A percentile compares a stretch with the other conserved stretches of the same genome.
phyloP scores from a whole-genome alignment of 306 rosid genomes.

The Vicia faba region DNA sequence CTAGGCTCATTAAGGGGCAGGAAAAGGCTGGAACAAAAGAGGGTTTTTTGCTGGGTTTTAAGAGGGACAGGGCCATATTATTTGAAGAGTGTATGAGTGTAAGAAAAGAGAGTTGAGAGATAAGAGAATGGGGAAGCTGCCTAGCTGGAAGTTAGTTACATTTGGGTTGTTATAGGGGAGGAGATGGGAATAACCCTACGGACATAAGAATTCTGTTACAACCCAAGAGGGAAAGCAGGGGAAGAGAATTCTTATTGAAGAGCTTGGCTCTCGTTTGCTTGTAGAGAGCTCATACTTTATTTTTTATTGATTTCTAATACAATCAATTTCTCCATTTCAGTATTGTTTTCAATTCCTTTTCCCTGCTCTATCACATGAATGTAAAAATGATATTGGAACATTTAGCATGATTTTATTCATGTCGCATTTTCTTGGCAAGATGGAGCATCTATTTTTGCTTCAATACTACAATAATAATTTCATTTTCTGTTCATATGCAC shows the following conservation, averaged over 20 bases:
- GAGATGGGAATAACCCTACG: not conserved
- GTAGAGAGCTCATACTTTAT: not conserved
- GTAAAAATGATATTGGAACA: constrained; percentile 1
- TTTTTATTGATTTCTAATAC: constrained; percentile 2
- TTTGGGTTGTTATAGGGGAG: not conserved
- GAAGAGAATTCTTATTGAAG: not conserved
- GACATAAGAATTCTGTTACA: not conserved
- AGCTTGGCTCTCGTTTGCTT: not conserved
- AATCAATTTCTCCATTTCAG: not conserved
- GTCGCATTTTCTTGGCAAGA: constrained; percentile 9
- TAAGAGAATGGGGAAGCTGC: not conserved
- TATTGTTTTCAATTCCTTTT: not conserved
- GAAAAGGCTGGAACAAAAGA: not conserved
- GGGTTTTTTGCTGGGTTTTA: not conserved
- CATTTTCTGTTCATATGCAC: constrained; percentile 23
- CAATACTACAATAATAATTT: not conserved
- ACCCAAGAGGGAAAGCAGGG: constrained; percentile 2
- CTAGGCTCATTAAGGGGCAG: not conserved
- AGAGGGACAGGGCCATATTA: not conserved
- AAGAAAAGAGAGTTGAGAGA: not conserved
- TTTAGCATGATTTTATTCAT: constrained; percentile 21
- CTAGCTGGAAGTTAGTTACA: not conserved
- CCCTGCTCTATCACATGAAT: not conserved
- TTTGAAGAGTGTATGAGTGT: not conserved
- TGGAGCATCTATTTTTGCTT: not conserved